Conservation (phyloP, 179 eudicot genomes). For the Actinidia polygama region DNA sequence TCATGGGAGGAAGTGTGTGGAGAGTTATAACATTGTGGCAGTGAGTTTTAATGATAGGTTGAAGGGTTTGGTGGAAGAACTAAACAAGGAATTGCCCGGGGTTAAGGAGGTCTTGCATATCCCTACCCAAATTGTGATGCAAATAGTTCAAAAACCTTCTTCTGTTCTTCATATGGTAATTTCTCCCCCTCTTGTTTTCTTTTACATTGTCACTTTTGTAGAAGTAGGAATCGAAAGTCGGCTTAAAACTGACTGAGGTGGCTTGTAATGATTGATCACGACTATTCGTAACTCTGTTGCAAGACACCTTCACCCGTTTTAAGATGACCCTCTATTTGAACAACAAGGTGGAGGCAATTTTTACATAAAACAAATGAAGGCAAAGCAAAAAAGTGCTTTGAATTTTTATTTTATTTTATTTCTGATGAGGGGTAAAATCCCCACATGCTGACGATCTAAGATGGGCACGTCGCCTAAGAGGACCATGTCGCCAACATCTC, state of each 20-base stretch:
- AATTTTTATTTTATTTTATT: no score
- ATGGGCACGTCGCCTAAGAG: no score
- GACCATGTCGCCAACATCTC: no score
- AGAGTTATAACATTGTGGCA: slow-evolving; percentile 64
- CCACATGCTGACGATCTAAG: no score
- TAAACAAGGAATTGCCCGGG: slow-evolving; percentile 58
- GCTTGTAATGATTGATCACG: neutral
- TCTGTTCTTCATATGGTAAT: slow-evolving; percentile 53
- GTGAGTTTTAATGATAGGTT: slow-evolving; percentile 55
- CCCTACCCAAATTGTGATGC: slow-evolving; percentile 40
- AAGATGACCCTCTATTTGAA: no score
- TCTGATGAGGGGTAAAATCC: no score
- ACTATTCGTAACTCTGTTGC: no score
- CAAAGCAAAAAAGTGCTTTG: no score
- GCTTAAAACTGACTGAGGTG: neutral
- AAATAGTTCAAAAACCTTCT: slow-evolving; percentile 48
- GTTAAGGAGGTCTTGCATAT: slow-evolving; percentile 49
- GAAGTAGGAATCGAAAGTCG: neutral
- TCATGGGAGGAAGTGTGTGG: slow-evolving; percentile 38
- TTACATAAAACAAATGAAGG: no score
- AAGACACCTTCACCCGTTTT: no score
- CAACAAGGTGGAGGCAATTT: neutral
- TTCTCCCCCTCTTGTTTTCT: neutral
- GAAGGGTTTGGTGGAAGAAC: slow-evolving; percentile 34
- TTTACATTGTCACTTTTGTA: neutral